Evolutionary conservation across 305 asterid species (phyloP), one percentile per base, ranked within the genome.

Genomic region (Caryopteris hybrid): DNA sequence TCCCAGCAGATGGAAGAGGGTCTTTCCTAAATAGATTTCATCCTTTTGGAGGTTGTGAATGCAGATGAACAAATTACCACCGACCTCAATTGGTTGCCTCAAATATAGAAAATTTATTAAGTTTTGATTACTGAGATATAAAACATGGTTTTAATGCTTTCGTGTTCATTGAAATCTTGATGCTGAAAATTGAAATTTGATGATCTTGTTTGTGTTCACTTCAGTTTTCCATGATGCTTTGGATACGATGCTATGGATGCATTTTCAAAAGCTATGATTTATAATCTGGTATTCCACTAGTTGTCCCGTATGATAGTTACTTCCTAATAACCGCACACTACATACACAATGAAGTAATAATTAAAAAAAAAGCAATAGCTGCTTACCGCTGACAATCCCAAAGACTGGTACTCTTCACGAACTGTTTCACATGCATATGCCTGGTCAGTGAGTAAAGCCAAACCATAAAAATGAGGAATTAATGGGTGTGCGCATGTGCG

Each of bases 361-460:
- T n/a, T n/a, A n/a, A n/a, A 39, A 56, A 0, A 66, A 23, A 56
- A 57, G 42, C 47, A 73, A 20, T 6, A 63, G 58, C 8, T 74
- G 68, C 90, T 86, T 81, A 93, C 97, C 17, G 97, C 85, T 0
- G 99, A 84, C 64, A 93, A 77, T 66, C 78, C 97, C 62, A 83
- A 20, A 60, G 96, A 84, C 64, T 90, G 95, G 79, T 88, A 71
- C 73, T 93, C 97, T 21, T 80, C 83, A 45, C 92, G 94, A 69
- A 88, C 92, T n/a, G 79, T 46, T 79, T 93, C 99, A 53, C 86
- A 69, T 7, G 96, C 96, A 79, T 90, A 93, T 8, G 99, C 99
- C 99, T 93, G 89, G 55, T 34, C 36, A 79, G 5, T 68, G 73
- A 56, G 46, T 39, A 29, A 59, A 61, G 11, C 18, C 33, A 67